phyloP scores from a whole-genome alignment of 73 alveolate genomes.

The Tetrahymena malaccensis region DNA sequence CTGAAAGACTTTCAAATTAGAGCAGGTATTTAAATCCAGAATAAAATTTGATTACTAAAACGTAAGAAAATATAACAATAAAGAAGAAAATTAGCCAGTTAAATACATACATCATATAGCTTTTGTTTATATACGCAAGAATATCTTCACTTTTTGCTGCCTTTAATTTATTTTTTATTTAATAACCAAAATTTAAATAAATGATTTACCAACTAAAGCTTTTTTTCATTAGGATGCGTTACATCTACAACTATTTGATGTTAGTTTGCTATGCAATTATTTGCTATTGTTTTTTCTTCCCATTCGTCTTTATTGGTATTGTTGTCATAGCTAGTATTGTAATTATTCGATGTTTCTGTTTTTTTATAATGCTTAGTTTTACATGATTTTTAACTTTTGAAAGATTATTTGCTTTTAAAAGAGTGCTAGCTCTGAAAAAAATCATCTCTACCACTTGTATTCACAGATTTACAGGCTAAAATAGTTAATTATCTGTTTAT shows the following conservation, averaged over 20 bases:
- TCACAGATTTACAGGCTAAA: background rate
- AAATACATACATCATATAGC: background rate
- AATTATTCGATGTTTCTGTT: background rate
- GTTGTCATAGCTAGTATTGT: background rate
- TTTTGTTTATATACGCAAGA: background rate
- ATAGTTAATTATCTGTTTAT: background rate
- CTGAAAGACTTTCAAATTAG: background rate
- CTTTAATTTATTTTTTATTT: background rate
- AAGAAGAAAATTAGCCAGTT: background rate
- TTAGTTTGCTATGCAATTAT: background rate
- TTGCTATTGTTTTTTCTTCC: background rate
- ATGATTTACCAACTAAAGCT: background rate
- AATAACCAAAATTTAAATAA: background rate
- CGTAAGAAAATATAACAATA: background rate
- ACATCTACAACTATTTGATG: background rate
- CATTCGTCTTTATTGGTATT: background rate
- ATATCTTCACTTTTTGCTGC: background rate
- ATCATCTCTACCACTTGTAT: background rate
- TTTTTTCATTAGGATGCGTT: background rate
- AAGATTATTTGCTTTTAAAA: background rate
- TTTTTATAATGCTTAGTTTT: no score
- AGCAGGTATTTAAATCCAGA: background rate
- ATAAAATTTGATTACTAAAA: background rate
- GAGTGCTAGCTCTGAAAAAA: background rate
- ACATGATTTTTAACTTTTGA: background rate